These are phyloP conservation scores for Cyclanthera cordifolia DNA, from an alignment of 306 rosid species.

Conservation along the genomic window DNA sequence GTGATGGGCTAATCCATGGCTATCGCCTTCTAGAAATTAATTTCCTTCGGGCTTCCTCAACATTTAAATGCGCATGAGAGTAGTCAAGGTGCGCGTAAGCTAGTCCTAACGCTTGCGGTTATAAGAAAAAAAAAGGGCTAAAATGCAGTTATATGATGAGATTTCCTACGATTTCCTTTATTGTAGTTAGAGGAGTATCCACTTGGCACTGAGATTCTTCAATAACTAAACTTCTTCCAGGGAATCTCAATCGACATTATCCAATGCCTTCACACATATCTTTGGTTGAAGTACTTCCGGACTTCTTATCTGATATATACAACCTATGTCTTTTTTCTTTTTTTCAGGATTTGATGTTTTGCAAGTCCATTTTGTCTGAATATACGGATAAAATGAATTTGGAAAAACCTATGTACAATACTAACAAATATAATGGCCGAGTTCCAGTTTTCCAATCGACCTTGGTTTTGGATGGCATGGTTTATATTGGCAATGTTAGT, in stretches of 20 bases:
- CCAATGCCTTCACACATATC: neutral
- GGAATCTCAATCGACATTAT: too few relatives aligned
- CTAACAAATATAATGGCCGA: conserved; percentile 13
- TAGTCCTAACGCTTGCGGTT: too few relatives aligned
- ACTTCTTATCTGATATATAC: neutral
- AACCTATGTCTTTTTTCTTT: neutral
- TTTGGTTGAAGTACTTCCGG: neutral
- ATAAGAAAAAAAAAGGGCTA: too few relatives aligned
- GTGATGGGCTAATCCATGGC: too few relatives aligned
- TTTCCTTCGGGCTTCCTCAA: too few relatives aligned
- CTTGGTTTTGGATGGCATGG: conserved; percentile 34
- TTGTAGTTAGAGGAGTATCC: too few relatives aligned
- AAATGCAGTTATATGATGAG: neutral
- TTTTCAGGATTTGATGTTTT: conserved; percentile 29
- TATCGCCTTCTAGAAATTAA: too few relatives aligned
- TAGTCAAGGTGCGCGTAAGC: too few relatives aligned
- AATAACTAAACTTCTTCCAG: too few relatives aligned
- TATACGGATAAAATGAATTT: conserved; percentile 35
- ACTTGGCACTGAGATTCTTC: too few relatives aligned
- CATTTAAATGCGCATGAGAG: too few relatives aligned
- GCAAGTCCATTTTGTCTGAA: conserved; percentile 43
- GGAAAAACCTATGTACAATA: conserved; percentile 27
- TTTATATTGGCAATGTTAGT: conserved; percentile 24
- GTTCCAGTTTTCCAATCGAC: conserved; percentile 29
- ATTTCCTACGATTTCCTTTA: neutral